Conservation (phyloP, 306 rosid species). For the Lotus japonicus region DNA sequence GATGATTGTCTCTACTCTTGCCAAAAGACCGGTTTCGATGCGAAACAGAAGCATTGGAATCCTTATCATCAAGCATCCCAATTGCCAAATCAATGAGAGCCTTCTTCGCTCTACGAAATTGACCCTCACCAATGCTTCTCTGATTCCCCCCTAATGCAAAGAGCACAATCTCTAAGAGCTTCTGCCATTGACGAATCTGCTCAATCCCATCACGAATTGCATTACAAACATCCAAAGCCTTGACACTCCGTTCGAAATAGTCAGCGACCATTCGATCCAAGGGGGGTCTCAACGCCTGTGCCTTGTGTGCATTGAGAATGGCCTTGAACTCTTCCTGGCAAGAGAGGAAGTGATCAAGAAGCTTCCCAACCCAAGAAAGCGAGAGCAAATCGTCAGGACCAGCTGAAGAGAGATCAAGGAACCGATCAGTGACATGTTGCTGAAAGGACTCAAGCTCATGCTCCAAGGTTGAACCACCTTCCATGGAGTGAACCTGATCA, state of each 20-base stretch:
- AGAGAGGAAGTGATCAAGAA: conserved; percentile 53
- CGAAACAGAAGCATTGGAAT: conserved; percentile 37
- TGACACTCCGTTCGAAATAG: conserved; percentile 71
- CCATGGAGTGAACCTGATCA: conserved; percentile 51
- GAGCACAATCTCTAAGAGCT: conserved; percentile 66
- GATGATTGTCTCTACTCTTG: conserved; percentile 36
- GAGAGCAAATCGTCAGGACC: conserved; percentile 46
- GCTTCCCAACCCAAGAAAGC: conserved; percentile 56
- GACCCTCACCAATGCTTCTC: conserved; percentile 72
- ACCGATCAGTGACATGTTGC: conserved; percentile 44
- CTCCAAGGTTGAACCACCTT: conserved; percentile 33
- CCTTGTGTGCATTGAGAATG: conserved; percentile 33
- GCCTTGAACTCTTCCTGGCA: conserved; percentile 66
- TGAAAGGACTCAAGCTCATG: conserved; percentile 62
- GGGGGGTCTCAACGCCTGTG: conserved; percentile 33
- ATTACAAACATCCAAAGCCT: conserved; percentile 89
- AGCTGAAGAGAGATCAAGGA: conserved; percentile 35
- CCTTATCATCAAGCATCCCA: conserved; percentile 84
- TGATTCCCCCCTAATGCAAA: conserved; percentile 49
- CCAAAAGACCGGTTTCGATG: conserved; percentile 82
- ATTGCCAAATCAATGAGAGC: conserved; percentile 73
- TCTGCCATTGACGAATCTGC: conserved; percentile 81
- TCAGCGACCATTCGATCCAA: conserved; percentile 65
- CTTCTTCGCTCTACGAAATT: conserved; percentile 84
- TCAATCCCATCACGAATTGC: conserved; percentile 86